A percentile compares a stretch with the other conserved stretches of the same genome.
Conservation (phyloP, 179 eudicot genomes). For the Heliamphora pulchella region DNA sequence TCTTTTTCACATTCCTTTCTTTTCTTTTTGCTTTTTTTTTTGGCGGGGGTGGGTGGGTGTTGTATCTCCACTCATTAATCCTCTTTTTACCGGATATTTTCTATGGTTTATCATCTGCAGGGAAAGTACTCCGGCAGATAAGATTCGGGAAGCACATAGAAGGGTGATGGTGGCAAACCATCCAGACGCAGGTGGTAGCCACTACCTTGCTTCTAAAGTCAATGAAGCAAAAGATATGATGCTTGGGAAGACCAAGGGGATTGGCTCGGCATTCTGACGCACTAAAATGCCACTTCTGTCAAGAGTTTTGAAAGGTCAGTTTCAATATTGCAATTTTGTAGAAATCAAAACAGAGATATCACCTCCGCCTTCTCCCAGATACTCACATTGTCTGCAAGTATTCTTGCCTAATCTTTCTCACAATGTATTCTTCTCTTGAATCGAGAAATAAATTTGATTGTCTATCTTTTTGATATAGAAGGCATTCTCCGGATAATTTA, state of each 20-base stretch:
- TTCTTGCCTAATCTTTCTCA: not conserved
- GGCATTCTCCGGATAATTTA: no score
- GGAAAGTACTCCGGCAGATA: conserved; percentile 55
- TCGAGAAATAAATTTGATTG: no score
- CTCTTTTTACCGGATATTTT: not conserved
- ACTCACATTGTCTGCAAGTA: not conserved
- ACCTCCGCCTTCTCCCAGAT: not conserved
- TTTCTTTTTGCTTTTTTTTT: no score
- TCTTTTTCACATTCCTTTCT: no score
- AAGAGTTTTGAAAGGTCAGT: not conserved
- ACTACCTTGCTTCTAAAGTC: conserved; percentile 69
- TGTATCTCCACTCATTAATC: not conserved
- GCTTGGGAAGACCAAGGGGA: conserved; percentile 45
- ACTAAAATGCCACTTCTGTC: not conserved
- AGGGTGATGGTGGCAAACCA: conserved; percentile 82
- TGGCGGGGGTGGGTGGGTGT: not conserved
- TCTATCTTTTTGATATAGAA: no score
- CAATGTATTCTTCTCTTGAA: no score
- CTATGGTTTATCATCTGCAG: conserved; percentile 23
- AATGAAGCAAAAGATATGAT: conserved; percentile 74
- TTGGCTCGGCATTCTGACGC: conserved; percentile 50
- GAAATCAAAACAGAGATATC: conserved; percentile 11
- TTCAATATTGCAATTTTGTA: conserved; percentile 17
- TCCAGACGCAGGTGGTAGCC: conserved; percentile 89
- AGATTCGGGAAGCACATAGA: conserved; percentile 68